phyloP scores from a whole-genome alignment of 352 stramenopile species.

The Phytopythium cucurbitacearum region DNA sequence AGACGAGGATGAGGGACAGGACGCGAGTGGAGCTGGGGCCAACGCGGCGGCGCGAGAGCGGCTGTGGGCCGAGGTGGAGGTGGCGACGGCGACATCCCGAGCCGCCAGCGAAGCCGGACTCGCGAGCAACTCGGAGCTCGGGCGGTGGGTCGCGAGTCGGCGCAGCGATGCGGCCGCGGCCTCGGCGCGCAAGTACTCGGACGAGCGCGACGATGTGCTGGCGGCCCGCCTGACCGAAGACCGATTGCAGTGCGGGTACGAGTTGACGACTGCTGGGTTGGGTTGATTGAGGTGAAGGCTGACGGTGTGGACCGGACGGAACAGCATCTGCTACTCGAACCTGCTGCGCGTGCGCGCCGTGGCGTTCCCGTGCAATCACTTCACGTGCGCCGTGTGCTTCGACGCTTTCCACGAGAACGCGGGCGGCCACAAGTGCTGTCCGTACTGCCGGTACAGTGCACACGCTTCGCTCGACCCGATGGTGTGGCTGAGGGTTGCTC shows the following conservation, averaged over 20 bases:
- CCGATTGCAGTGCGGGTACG: conserved; percentile 57
- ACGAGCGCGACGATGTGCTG: conserved; percentile 42
- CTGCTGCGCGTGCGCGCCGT: conserved; percentile 47
- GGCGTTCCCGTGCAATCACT: conserved; percentile 63
- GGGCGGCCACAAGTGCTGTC: conserved; percentile 55
- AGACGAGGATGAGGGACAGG: conserved; percentile 11
- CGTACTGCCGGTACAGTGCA: conserved; percentile 43
- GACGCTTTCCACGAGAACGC: conserved; percentile 40
- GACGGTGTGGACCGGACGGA: not conserved
- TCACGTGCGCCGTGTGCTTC: conserved; percentile 56
- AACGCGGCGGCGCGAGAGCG: conserved; percentile 21
- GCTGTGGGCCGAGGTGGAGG: conserved; percentile 36
- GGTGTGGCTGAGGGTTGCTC: not conserved
- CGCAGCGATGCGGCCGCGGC: conserved; percentile 19
- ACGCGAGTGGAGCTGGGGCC: conserved; percentile 7
- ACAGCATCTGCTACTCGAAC: conserved; percentile 66
- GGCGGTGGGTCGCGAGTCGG: conserved; percentile 43
- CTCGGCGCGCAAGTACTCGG: conserved; percentile 39
- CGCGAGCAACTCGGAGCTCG: conserved; percentile 3
- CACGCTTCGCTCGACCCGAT: not conserved
- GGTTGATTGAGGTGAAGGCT: not conserved
- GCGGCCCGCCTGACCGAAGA: conserved; percentile 53
- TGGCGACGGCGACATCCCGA: conserved; percentile 17
- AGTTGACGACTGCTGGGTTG: not conserved
- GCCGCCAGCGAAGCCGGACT: not conserved